Percentiles rank a stretch among this genome's conserved stretches.
phyloP scores from a whole-genome alignment of 1,284 basidiomycete genomes.

The Cryptococcus depauperatus region DNA sequence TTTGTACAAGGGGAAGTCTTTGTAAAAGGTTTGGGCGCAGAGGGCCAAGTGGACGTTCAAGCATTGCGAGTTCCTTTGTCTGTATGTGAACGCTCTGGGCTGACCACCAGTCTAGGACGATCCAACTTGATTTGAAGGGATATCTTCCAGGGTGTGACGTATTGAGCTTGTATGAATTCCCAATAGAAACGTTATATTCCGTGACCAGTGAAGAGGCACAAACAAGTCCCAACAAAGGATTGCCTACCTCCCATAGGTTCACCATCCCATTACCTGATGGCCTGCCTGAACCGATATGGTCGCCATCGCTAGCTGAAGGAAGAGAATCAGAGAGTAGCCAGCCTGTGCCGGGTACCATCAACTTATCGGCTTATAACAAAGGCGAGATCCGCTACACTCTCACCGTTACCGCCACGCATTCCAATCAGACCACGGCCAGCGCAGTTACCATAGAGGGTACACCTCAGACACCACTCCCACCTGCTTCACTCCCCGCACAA shows the following conservation, averaged over 20 bases:
- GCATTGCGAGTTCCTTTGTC: slow-evolving; percentile 23
- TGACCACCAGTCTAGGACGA: slow-evolving; percentile 18
- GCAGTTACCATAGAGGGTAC: slow-evolving; percentile 32
- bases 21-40: slow-evolving; percentile 39
- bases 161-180: slow-evolving; percentile 18
- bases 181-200: slow-evolving; percentile 10
- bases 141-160: slow-evolving; percentile 21
- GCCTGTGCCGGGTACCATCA: slow-evolving; percentile 35
- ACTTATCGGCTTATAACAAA: slow-evolving; percentile 23
- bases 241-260: slow-evolving; percentile 27
- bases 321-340: neutral
- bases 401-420: slow-evolving; percentile 21
- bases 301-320: neutral
- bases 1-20: slow-evolving; percentile 41
- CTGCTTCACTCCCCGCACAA: neutral
- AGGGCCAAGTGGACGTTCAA: slow-evolving; percentile 19
- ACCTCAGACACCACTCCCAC: slow-evolving; percentile 16
- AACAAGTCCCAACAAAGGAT: slow-evolving; percentile 2
- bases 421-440: slow-evolving; percentile 21
- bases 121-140: slow-evolving; percentile 23
- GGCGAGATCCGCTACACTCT: slow-evolving; percentile 32
- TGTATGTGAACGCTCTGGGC: neutral
- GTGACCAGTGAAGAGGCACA: too few species aligned
- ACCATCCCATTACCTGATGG: slow-evolving; percentile 26
- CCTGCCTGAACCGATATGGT: neutral